Base-by-base conservation (phyloP, 1,139 yeast genomes). In the Suhomyces yuchorum region DNA sequence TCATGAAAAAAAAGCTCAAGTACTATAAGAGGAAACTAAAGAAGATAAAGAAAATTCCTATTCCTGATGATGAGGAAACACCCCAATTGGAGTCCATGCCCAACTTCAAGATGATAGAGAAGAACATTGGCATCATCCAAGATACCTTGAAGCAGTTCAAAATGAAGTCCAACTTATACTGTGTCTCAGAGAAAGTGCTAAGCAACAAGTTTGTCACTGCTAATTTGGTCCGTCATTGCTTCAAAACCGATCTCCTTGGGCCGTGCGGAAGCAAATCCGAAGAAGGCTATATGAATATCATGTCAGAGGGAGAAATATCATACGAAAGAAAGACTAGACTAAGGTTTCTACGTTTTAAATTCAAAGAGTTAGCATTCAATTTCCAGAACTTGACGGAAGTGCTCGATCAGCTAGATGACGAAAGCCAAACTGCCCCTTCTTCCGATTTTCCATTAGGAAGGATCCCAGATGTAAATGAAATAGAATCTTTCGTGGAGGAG, bases 291-390 rank as follows among this genome's bases (percentile, higher is more conserved):
- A 34, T 52, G 24, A 50, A 43, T 9, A 36, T 54, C 2, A 24
- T 51, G 30, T 43, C 48, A 7, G 47, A 38, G 5, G 32, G 43
- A 8, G 52, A 48, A 7, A 48, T 49, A 7, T 32, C 42, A 3
- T 46, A 30, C 23, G 57, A 55, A 33, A 24, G 41, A 19, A 42
- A 43, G 32, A 43, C 57, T 2, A 48, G 60, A 17, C 36, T 47
- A 11, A 39, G 51, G 40, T 55, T 51, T 26, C 37, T 56, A 39
- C 40, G 47, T 40, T 52, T 43, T 44, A 56, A 56, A 37, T 55
- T 55, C 42, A 53, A 53, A 19, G 58, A 56, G 44, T 30, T 55
- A 2, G 48, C 58, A 5, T 19, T 45, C 23, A 32, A 46, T 26
- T 30, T 55, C n/a, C 44, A 45, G 19, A 22, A 36, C 9, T 40